These are phyloP conservation scores for Cryptococcus sp. DNA, from an alignment of 1,284 basidiomycete genomes.

Conservation along the genomic window DNA sequence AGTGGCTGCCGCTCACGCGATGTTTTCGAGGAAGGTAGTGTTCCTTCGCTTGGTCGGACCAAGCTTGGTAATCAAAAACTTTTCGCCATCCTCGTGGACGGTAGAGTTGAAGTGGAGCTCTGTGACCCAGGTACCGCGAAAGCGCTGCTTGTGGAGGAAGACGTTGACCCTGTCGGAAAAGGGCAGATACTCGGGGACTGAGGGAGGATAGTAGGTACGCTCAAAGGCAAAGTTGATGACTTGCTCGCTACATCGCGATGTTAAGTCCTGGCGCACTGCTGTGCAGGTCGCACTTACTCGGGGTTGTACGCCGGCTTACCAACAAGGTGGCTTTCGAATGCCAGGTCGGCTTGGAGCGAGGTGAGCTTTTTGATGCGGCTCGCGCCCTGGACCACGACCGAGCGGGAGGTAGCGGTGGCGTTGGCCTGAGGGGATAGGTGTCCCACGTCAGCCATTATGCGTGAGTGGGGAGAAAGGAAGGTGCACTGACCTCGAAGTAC, in stretches of 20 bases:
- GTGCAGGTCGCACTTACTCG: constrained; percentile 21
- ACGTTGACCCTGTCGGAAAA: constrained; percentile 11
- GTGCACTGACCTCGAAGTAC: constrained; percentile 34
- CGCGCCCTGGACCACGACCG: constrained; percentile 25
- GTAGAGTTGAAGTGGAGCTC: constrained; percentile 30
- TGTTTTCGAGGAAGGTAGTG: constrained; percentile 18
- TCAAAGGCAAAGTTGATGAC: constrained; percentile 27
- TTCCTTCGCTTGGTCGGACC: constrained; percentile 21
- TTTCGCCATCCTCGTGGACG: constrained; percentile 20
- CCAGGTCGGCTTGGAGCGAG: constrained; percentile 21
- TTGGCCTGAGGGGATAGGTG: constrained; percentile 20
- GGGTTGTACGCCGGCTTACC: constrained; percentile 35
- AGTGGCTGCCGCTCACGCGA: constrained; percentile 26
- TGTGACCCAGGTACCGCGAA: constrained; percentile 17
- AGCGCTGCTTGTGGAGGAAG: constrained; percentile 10
- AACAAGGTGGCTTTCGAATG: constrained; percentile 24
- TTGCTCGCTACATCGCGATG: constrained; percentile 22
- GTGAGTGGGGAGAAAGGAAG: neutral
- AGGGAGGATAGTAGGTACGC: constrained; percentile 21
- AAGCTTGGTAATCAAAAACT: constrained; percentile 39
- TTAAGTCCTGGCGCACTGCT: neutral
- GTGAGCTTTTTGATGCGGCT: constrained; percentile 37
- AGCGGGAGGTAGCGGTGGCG: constrained; percentile 24
- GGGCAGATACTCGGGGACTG: constrained; percentile 22
- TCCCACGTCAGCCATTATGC: neutral